phyloP scores from a whole-genome alignment of 2,329 filamentous ascomycete genomes.

The Ilyonectria robusta region DNA sequence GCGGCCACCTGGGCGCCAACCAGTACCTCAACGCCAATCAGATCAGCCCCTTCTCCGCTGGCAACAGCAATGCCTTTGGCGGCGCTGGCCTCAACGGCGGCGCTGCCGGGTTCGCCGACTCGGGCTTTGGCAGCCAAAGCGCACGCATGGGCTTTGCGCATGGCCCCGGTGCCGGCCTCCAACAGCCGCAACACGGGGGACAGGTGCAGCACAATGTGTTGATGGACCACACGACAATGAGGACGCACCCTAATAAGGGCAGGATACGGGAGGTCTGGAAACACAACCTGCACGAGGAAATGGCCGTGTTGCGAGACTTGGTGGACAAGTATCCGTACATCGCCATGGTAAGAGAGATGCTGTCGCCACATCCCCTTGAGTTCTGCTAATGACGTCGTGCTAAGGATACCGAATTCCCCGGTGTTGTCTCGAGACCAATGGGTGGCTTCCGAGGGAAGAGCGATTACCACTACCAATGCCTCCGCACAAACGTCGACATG shows the following conservation, averaged over 20 bases:
- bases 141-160: slow-evolving; percentile 90
- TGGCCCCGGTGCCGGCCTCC: slow-evolving; percentile 63
- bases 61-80: slow-evolving; percentile 70
- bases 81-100: slow-evolving; percentile 70
- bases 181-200: slow-evolving; percentile 70
- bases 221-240: slow-evolving; percentile 59
- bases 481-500: slow-evolving; percentile 96
- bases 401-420: slow-evolving; percentile 98
- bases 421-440: slow-evolving; percentile 95
- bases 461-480: slow-evolving; percentile 98
- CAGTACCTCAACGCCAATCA: slow-evolving; percentile 81
- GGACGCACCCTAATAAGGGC: slow-evolving; percentile 75
- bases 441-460: slow-evolving; percentile 94
- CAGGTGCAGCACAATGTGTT: slow-evolving; percentile 58
- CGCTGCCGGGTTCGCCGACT: slow-evolving; percentile 72
- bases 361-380: slow-evolving; percentile 6
- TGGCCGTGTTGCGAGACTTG: slow-evolving; percentile 85
- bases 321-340: slow-evolving; percentile 95
- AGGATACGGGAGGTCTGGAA: slow-evolving; percentile 98
- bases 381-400: slow-evolving; percentile 35
- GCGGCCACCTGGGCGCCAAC: slow-evolving; percentile 72
- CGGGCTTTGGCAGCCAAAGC: slow-evolving; percentile 87
- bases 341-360: slow-evolving; percentile 82
- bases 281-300: slow-evolving; percentile 91
- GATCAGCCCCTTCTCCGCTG: slow-evolving; percentile 75